Evolutionary conservation across 495 filamentous ascomycete genomes (phyloP).

Genomic region (Immersiella caudata): DNA sequence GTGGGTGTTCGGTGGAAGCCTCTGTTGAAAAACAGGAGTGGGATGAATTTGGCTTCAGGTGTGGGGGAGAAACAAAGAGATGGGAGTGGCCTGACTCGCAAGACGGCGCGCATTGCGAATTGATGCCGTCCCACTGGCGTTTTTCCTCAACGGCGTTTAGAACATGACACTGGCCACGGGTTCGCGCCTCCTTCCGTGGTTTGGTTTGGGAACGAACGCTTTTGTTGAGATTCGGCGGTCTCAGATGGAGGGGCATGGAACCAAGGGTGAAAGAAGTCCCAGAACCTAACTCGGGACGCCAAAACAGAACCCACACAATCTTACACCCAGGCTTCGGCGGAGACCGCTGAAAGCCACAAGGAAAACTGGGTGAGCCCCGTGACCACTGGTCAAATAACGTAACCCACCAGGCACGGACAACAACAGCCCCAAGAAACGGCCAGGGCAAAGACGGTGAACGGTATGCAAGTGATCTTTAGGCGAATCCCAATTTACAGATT

Average conservation of each 20-base stretch:
- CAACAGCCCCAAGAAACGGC: neutral
- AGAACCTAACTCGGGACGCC: neutral
- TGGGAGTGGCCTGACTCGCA: slow-evolving; percentile 14
- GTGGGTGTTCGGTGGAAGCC: slow-evolving; percentile 32
- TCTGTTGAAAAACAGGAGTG: slow-evolving; percentile 27
- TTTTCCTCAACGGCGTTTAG: too few relatives aligned
- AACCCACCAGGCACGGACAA: slow-evolving; percentile 5
- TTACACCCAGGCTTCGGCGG: neutral
- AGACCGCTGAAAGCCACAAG: neutral
- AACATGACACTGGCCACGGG: too few relatives aligned
- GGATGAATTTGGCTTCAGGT: slow-evolving; percentile 27
- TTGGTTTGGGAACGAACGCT: too few relatives aligned
- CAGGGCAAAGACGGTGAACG: slow-evolving; percentile 6
- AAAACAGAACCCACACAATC: neutral
- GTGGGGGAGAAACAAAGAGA: slow-evolving; percentile 21
- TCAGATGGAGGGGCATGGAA: neutral
- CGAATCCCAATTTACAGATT: neutral
- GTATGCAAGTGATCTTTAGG: slow-evolving; percentile 12
- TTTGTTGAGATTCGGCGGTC: too few relatives aligned
- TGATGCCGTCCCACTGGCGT: neutral
- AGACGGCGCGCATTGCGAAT: neutral
- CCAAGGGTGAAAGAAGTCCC: neutral
- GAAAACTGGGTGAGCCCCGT: neutral
- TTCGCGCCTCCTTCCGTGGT: too few relatives aligned
- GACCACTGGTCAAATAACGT: neutral